Base-by-base conservation (phyloP, 345 rosid species). In the Sisymbrium irio region DNA sequence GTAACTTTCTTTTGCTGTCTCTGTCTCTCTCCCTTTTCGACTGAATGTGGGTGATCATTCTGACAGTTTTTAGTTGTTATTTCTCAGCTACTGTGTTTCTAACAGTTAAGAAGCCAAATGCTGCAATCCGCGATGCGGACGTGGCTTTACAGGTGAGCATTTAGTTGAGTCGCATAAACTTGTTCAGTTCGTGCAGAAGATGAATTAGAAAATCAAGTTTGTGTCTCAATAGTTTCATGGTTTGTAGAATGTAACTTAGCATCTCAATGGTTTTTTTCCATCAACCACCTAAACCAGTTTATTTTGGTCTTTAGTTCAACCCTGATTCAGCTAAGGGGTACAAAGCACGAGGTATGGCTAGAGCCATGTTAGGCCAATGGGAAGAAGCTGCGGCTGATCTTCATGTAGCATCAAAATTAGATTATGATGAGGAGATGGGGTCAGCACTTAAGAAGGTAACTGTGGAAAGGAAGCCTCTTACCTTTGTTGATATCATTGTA, bases 251-350 rank as follows among this genome's bases (percentile, higher is more conserved):
- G 11, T 27, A 41, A 28, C 58, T 7, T 14, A 19, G n/a, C 30
- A 9, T 54, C 62, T 41, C 3, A 40, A 49, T 50, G 28, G 45
- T 19, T 6, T 69, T 70, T 2, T 37, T 63, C 5, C 54, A 7
- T 76, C 35, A 3, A 41, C 17, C 9, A 37, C 56, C 66, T 63
- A 57, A 72, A 45, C 18, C 57, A 53, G 12, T 56, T 78, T 73
- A 0, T 30, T 72, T 64, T 59, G 46, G 67, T 51, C 70, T 78
- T 36, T 82, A 93, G 97, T 82, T 88, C 60, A 93, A 93, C 69
- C 90, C 94, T 33, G 89, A 93, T 81, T 89, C 89, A 17, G 98
- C 97, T 41, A 89, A 89, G 83, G 96, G 91, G 79, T 85, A 85
- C 77, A 93, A 93, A 86, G 76, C 83, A 64, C 82, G 88, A 70